These are phyloP conservation scores for Blastocystis sp. DNA, from an alignment of 352 stramenopile species.

Conservation along the genomic window DNA sequence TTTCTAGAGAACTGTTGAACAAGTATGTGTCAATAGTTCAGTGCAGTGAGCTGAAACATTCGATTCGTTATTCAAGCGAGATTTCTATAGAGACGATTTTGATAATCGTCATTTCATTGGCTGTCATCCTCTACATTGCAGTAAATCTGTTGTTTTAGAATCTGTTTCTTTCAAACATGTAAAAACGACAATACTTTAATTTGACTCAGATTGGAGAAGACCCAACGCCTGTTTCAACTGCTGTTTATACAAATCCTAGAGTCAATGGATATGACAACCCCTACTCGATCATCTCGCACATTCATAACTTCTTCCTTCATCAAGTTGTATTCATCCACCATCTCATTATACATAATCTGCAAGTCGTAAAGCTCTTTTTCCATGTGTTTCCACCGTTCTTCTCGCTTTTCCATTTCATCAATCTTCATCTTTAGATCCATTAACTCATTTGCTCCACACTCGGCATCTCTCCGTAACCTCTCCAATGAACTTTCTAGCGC, in stretches of 20 bases:
- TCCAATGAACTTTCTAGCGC: neutral
- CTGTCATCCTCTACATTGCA: neutral
- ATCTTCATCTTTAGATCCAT: slow-evolving; percentile 13
- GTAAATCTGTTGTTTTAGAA: neutral
- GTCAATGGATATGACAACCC: neutral
- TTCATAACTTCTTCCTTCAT: neutral
- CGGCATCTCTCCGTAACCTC: neutral
- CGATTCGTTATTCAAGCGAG: neutral
- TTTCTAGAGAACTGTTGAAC: neutral
- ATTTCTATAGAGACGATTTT: slow-evolving; percentile 26
- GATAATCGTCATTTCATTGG: neutral
- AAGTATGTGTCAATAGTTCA: neutral
- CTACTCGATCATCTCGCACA: neutral
- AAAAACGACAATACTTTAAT: neutral
- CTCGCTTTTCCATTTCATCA: neutral
- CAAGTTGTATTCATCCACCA: neutral
- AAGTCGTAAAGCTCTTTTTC: neutral
- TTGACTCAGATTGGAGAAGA: neutral
- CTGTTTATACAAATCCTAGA: slow-evolving; percentile 39
- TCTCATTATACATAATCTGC: neutral
- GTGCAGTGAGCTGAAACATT: slow-evolving; percentile 33
- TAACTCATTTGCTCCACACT: neutral
- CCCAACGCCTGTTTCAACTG: slow-evolving; percentile 7
- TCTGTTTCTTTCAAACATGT: neutral
- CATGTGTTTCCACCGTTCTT: neutral